Evolutionary conservation across 2,329 filamentous ascomycete species (phyloP).

Genomic region (Clarireedia hainanense): DNA sequence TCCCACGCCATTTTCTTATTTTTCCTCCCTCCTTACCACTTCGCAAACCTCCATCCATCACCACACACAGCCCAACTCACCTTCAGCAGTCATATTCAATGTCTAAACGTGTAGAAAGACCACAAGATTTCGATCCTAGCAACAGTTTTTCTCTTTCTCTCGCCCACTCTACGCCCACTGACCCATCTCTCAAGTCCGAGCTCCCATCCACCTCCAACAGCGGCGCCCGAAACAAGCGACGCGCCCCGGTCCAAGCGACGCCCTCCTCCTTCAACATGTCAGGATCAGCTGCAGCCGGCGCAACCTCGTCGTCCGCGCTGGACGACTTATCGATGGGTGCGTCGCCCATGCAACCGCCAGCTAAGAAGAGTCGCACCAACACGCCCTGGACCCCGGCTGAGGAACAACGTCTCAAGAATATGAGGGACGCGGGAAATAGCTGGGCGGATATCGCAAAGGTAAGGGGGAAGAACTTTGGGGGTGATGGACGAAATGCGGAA

Average conservation of each 20-base stretch:
- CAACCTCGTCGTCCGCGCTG: too few species aligned
- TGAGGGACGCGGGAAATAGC: slow-evolving; percentile 87
- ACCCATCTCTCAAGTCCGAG: slow-evolving; percentile 15
- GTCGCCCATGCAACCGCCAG: slow-evolving; percentile 40
- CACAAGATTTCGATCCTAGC: slow-evolving; percentile 17
- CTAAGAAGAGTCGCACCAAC: slow-evolving; percentile 96
- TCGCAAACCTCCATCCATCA: slow-evolving; percentile 6
- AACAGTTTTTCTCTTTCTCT: slow-evolving; percentile 20
- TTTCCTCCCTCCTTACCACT: slow-evolving; percentile 2
- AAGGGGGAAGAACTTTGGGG: slow-evolving; percentile 17
- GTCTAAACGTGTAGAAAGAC: slow-evolving; percentile 26
- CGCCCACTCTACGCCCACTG: slow-evolving; percentile 15
- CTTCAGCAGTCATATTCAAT: slow-evolving; percentile 18
- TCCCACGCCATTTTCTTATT: slow-evolving; percentile 1
- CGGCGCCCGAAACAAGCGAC: slow-evolving; percentile 24
- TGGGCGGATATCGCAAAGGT: slow-evolving; percentile 99
- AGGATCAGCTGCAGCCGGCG: slow-evolving; percentile 10
- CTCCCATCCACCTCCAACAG: slow-evolving; percentile 12
- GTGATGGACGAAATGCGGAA: too few species aligned
- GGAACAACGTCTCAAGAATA: slow-evolving; percentile 83
- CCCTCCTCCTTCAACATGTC: slow-evolving; percentile 17
- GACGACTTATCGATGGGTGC: too few species aligned
- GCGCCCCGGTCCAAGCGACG: slow-evolving; percentile 13
- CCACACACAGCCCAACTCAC: slow-evolving; percentile 5
- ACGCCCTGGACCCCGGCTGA: slow-evolving; percentile 96